Evolutionary conservation across 768 basidiomycete genomes (phyloP), one percentile per base, ranked within the genome.

Genomic region (Gloeophyllum trabeum): DNA sequence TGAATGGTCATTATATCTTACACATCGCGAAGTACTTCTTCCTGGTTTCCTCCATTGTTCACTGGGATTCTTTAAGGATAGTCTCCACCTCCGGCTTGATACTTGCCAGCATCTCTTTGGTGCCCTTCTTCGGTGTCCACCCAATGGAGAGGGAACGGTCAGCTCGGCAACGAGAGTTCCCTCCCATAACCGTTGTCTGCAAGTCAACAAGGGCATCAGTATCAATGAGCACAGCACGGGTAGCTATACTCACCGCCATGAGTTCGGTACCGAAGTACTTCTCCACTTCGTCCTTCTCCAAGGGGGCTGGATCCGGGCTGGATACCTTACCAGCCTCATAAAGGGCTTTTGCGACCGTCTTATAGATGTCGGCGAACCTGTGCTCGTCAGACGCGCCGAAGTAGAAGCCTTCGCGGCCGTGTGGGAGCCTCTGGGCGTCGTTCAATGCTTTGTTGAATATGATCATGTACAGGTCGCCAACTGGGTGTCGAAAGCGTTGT

Each of bases 101-200:
- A 46, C 67, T 72, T 28, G 54, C 58, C 7, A 77, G 47, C 60
- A 77, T 65, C 51, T 77, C 75, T 41, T 64, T 53, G 6, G 66
- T 73, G 12, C 56, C 66, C 49, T 63, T 64, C 43, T 48, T 63
- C 6, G 77, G 73, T 42, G 65, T 66, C 76, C 76, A 77, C 13
- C 76, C 75, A 35, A 77, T 49, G 7, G 55, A 52, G 10, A 10
- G 10, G 1, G 63, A 60, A 41, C 70, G 59, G 32, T 68, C 66
- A 0, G 65, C 64, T 22, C 57, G 59, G 47, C 65, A 68, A 13
- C 71, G 62, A 3, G 69, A 63, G 46, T 75, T 75, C 2, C 24
- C 18, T 16, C 51, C 51, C 5, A 50, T 35, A 18, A 42, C 39
- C 13, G 10, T 37, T 37, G 36, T 10, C 36, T 32, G 28, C 20